phyloP scores from a whole-genome alignment of 2,329 filamentous ascomycete genomes.

The Neoascochyta sp. region DNA sequence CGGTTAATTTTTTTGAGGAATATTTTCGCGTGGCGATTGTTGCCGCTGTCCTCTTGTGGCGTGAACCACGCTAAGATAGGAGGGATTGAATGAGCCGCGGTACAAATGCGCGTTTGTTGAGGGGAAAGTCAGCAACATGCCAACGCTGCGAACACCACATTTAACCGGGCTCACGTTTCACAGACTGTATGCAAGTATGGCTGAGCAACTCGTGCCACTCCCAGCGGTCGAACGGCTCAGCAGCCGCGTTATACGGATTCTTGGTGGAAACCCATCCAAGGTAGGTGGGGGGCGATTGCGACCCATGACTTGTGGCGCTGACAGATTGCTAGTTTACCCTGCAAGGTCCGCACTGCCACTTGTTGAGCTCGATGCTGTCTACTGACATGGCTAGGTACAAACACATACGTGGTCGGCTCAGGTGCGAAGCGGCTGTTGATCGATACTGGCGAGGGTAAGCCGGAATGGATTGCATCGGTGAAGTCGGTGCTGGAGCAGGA shows the following conservation, averaged over 20 bases:
- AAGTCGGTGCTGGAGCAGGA: conserved; percentile 63
- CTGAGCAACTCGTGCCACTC: conserved; percentile 59
- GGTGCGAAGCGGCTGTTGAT: conserved; percentile 73
- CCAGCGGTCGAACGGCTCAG: conserved; percentile 75
- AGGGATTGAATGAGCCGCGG: conserved; percentile 18
- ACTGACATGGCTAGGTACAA: conserved; percentile 62
- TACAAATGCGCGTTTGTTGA: no score
- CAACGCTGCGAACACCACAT: conserved; percentile 18
- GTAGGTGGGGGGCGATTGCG: conserved; percentile 38
- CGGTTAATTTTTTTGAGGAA: no score
- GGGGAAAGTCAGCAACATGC: no score
- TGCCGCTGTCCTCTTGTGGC: conserved; percentile 5
- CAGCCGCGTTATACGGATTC: conserved; percentile 72
- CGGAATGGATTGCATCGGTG: conserved; percentile 67
- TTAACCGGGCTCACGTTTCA: conserved; percentile 15
- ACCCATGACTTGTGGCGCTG: conserved; percentile 6
- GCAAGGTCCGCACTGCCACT: conserved; percentile 48
- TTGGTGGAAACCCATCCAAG: conserved; percentile 89
- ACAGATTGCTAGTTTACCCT: conserved; percentile 52
- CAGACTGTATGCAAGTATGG: conserved; percentile 50
- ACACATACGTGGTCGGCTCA: conserved; percentile 87
- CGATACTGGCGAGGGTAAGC: conserved; percentile 81
- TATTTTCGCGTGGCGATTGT: no score
- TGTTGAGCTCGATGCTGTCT: neutral
- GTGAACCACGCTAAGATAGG: conserved; percentile 9